Conservation (phyloP, 306 rosid genomes). For the Bauhinia variegata region DNA sequence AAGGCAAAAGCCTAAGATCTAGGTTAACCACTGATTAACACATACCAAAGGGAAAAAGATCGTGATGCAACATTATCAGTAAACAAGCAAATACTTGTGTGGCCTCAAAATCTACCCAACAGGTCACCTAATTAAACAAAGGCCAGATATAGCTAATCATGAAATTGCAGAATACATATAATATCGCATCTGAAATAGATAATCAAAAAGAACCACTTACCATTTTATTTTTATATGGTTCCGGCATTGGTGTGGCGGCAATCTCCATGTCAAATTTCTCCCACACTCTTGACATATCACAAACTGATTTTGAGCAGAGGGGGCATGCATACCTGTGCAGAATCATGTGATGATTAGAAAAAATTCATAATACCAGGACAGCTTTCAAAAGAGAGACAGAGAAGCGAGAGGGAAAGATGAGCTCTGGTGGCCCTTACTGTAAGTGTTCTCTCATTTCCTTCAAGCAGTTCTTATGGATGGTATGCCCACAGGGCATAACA, state of each 20-base stretch:
- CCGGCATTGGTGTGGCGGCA: slow-evolving; percentile 81
- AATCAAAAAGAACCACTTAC: slow-evolving; percentile 37
- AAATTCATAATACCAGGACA: background rate
- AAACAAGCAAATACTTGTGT: background rate
- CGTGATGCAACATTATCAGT: too few species aligned
- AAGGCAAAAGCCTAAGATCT: background rate
- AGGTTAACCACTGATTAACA: background rate
- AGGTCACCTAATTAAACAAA: background rate
- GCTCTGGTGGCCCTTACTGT: slow-evolving; percentile 56
- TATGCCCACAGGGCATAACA: slow-evolving; percentile 85
- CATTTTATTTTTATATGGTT: slow-evolving; percentile 59
- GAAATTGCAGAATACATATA: slow-evolving; percentile 2
- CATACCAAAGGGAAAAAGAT: too few species aligned
- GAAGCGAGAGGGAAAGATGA: background rate
- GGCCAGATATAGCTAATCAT: background rate
- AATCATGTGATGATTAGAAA: slow-evolving; percentile 1
- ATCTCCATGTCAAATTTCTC: slow-evolving; percentile 80
- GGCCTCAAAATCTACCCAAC: background rate
- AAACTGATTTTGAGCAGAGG: slow-evolving; percentile 81
- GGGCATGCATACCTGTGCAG: slow-evolving; percentile 78
- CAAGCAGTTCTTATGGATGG: slow-evolving; percentile 73
- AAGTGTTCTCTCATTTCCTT: slow-evolving; percentile 81
- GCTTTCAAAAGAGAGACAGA: background rate
- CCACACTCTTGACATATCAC: slow-evolving; percentile 94
- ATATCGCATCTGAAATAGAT: background rate